Evolutionary conservation across 331 rosid species (phyloP), one percentile per base, ranked within the genome.

Genomic region (Telfairia occidentalis): DNA sequence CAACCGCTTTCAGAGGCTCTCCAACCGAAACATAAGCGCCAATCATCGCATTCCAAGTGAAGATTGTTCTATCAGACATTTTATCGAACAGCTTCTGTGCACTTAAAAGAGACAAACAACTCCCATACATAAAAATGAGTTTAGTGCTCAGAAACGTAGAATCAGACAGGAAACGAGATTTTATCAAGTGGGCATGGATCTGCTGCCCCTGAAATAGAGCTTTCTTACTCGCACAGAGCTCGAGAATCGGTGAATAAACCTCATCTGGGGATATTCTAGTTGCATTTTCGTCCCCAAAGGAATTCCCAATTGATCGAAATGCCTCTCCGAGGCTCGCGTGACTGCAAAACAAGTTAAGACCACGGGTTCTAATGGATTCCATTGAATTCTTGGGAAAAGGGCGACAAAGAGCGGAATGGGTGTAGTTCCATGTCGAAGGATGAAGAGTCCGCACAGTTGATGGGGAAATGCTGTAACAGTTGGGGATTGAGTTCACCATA

Each of bases 21-120:
- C 87, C 87, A 55, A 78, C 81, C 19, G 91, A 81, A 45, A 83
- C 88, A 38, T 37, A 87, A 21, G 97, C 91, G 16, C 89, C 91
- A 73, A 87, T 63, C 87, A 91, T 85, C 12, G 91, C 96, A 73
- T 91, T 91, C 92, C 96, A 91, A 11, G 90, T 84, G 67, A 86
- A 91, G 84, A 89, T 75, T 0, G 92, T 89, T 81, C 89, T 85
- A 0, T 78, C 74, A 48, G 30, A 48, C 92, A 91, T 87, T 85
- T 18, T 53, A 77, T 78, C 96, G 54, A 91, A 91, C 89, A 86
- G 42, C 76, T 82, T 86, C 76, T 80, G 55, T 32, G 97, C 96
- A 1, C 76, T 54, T 50, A 15, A 53, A 53, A 78, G 76, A 1
- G 91, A 78, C 43, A 88, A 88, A 52, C 96, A 91, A 30, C 83